Evolutionary conservation across 31 red algal genomes (phyloP).

Genomic region (Odonthalia washingtoniensis): DNA sequence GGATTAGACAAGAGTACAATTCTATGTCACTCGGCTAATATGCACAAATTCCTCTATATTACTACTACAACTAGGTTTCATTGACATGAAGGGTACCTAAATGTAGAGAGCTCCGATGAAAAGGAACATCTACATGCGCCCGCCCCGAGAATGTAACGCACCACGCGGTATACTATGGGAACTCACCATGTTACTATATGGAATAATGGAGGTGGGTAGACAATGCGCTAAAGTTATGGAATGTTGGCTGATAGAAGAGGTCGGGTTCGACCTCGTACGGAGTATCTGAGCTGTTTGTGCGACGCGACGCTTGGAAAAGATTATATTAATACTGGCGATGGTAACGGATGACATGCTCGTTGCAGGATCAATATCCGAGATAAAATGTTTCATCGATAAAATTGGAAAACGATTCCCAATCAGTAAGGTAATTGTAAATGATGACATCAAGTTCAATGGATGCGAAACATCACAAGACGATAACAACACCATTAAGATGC

Average conservation of each 20-base stretch:
- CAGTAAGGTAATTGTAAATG: too few species aligned
- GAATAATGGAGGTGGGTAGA: neutral
- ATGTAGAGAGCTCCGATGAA: neutral
- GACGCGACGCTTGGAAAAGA: too few species aligned
- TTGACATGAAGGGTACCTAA: neutral
- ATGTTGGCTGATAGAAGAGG: neutral
- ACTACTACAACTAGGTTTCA: neutral
- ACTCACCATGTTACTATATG: neutral
- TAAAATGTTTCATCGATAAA: too few species aligned
- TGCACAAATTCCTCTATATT: neutral
- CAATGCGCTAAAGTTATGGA: slow-evolving; percentile 2
- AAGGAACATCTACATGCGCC: neutral
- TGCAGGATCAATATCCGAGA: too few species aligned
- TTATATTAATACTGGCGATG: too few species aligned
- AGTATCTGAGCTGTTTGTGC: too few species aligned
- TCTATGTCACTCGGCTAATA: neutral
- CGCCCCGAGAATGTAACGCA: neutral
- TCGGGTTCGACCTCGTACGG: neutral
- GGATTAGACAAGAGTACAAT: neutral
- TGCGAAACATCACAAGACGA: too few species aligned
- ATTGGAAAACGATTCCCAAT: too few species aligned
- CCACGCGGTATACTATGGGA: neutral
- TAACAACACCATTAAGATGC: too few species aligned
- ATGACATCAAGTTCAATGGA: too few species aligned
- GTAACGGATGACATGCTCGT: too few species aligned